A percentile compares a stretch with the other conserved stretches of the same genome.
Conservation (phyloP, 2,329 filamentous ascomycete genomes). For the Phialophora macrospora region DNA sequence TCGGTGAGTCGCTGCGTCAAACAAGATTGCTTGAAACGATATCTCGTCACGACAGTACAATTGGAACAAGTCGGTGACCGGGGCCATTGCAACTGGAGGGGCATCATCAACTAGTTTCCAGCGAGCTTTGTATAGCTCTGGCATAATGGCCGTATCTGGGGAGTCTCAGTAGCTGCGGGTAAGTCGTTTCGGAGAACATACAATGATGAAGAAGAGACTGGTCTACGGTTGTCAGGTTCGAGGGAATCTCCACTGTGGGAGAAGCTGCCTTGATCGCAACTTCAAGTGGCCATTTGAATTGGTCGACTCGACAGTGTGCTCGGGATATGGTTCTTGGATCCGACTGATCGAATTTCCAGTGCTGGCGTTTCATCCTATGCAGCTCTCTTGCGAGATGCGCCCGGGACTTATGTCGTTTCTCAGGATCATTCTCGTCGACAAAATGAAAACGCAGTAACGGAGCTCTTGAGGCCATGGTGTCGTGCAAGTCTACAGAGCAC, state of each 20-base stretch:
- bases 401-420: conserved; percentile 13
- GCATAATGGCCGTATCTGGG: conserved; percentile 10
- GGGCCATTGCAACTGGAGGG: conserved; percentile 8
- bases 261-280: conserved; percentile 15
- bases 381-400: conserved; percentile 20
- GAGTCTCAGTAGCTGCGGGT: not conserved
- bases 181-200: not conserved
- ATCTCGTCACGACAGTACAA: conserved; percentile 20
- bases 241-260: conserved; percentile 12
- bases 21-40: conserved; percentile 17
- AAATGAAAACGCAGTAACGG: conserved; percentile 12
- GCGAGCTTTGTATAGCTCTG: conserved; percentile 15
- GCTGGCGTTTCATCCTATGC: conserved; percentile 17
- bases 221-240: conserved; percentile 2
- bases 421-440: conserved; percentile 20
- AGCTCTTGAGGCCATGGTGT: conserved; percentile 1
- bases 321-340: conserved; percentile 1
- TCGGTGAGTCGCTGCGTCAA: conserved; percentile 14
- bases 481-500: not conserved
- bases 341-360: not conserved
- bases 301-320: not conserved
- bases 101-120: conserved; percentile 8
- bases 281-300: conserved; percentile 15
- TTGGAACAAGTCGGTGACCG: conserved; percentile 15
- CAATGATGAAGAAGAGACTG: conserved; percentile 16